phyloP scores from a whole-genome alignment of 805 yeast species.

The Metschnikowia borealis region DNA sequence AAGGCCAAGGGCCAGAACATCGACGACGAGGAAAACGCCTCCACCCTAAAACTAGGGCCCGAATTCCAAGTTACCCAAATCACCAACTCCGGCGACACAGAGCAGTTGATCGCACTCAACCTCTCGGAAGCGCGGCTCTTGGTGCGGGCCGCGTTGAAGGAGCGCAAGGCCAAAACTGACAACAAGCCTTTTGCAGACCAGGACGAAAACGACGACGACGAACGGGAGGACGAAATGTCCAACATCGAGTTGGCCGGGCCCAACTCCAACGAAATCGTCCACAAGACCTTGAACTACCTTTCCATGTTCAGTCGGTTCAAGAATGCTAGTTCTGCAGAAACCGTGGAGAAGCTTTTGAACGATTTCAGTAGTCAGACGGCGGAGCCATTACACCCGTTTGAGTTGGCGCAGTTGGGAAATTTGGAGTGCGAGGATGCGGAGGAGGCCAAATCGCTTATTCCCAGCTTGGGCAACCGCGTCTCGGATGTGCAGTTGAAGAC shows the following conservation, averaged over 20 bases:
- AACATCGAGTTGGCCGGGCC: constrained; percentile 56
- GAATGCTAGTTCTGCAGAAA: constrained; percentile 87
- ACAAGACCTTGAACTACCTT: constrained; percentile 85
- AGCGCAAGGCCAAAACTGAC: constrained; percentile 43
- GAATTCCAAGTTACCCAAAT: constrained; percentile 82
- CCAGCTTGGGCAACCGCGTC: constrained; percentile 77
- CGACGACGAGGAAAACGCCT: constrained; percentile 91
- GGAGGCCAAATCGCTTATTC: constrained; percentile 92
- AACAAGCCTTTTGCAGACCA: constrained; percentile 20
- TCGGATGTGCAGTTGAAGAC: constrained; percentile 84
- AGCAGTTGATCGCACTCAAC: constrained; percentile 78
- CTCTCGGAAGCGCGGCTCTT: constrained; percentile 85
- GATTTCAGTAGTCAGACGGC: constrained; percentile 53
- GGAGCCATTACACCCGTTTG: constrained; percentile 82
- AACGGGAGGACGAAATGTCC: constrained; percentile 43
- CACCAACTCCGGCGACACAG: constrained; percentile 74
- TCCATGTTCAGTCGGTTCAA: constrained; percentile 84
- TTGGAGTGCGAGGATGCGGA: constrained; percentile 94
- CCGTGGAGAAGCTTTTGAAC: constrained; percentile 82
- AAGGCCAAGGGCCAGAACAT: constrained; percentile 51
- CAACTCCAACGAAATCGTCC: constrained; percentile 80
- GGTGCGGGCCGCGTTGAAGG: constrained; percentile 84
- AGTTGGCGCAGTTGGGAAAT: constrained; percentile 86
- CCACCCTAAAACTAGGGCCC: constrained; percentile 82
- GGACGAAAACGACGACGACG: constrained; percentile 38